These are phyloP conservation scores for Trichoderma sp. DNA, from an alignment of 2,329 filamentous ascomycete genomes.

Conservation along the genomic window DNA sequence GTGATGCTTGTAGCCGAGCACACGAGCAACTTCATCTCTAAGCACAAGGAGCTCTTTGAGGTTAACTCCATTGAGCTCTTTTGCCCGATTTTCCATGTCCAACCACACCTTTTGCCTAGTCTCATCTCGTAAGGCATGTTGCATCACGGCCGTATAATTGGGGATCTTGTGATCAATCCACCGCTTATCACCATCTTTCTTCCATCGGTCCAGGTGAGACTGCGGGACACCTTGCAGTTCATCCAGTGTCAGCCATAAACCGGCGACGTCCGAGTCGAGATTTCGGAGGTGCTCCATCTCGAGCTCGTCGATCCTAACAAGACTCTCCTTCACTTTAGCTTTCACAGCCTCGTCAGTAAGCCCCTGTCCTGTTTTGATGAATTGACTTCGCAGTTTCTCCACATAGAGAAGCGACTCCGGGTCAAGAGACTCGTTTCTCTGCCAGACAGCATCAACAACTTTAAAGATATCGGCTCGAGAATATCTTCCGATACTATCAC, in stretches of 20 bases:
- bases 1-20: conserved; percentile 64
- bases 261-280: conserved; percentile 72
- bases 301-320: conserved; percentile 6
- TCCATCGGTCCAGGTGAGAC: conserved; percentile 57
- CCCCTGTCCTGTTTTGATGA: conserved; percentile 5
- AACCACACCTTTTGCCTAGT: conserved; percentile 67
- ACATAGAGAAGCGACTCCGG: neutral
- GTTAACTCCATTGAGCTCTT: conserved; percentile 60
- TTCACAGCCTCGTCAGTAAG: neutral
- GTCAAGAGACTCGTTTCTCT: neutral
- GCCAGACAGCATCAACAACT: conserved; percentile 53
- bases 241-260: conserved; percentile 68
- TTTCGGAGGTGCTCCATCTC: conserved; percentile 50
- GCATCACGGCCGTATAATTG: conserved; percentile 13
- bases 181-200: conserved; percentile 15
- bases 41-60: conserved; percentile 70
- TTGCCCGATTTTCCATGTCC: conserved; percentile 71
- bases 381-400: neutral
- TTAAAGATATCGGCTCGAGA: conserved; percentile 76
- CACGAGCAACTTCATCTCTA: conserved; percentile 69
- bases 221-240: conserved; percentile 71
- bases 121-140: conserved; percentile 31
- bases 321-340: neutral
- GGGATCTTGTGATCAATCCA: conserved; percentile 19
- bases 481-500: conserved; percentile 68